phyloP scores from a whole-genome alignment of 1,284 basidiomycete genomes.

The Moesziomyces antarcticus region DNA sequence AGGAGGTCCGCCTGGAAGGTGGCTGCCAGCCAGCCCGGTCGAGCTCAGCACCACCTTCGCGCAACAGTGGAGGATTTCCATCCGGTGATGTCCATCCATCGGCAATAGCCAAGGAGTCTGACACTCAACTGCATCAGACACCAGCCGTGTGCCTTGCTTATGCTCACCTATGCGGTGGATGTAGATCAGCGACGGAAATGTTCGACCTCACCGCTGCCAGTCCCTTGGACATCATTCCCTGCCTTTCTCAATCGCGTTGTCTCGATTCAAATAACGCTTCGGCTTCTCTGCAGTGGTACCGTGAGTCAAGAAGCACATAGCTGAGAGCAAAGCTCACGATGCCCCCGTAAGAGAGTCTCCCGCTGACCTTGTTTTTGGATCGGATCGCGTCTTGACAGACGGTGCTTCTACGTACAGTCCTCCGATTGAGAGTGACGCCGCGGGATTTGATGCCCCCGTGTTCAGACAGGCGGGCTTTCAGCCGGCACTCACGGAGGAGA shows the following conservation, averaged over 20 bases:
- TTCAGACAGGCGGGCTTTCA: too few species aligned
- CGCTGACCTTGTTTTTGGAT: not conserved
- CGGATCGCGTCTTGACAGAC: too few species aligned
- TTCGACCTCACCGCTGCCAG: not conserved
- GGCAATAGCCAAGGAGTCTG: not conserved
- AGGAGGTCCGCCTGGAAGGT: not conserved
- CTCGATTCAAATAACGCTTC: not conserved
- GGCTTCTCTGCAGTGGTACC: not conserved
- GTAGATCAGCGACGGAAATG: not conserved
- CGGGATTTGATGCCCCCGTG: too few species aligned
- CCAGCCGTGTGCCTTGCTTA: not conserved
- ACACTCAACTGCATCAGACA: not conserved
- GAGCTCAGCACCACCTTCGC: constrained; percentile 14
- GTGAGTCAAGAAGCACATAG: not conserved
- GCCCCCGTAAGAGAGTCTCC: not conserved
- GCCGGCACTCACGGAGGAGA: too few species aligned
- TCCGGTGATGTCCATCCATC: not conserved
- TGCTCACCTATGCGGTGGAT: not conserved
- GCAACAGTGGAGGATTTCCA: not conserved
- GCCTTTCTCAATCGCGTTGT: not conserved
- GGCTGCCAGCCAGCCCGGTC: constrained; percentile 3
- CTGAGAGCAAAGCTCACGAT: not conserved
- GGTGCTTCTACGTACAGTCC: too few species aligned
- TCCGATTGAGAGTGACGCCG: not conserved
- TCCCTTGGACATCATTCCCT: not conserved